These are phyloP conservation scores for Bacterosira constricta DNA, from an alignment of 108 stramenopile species.

Conservation along the genomic window DNA sequence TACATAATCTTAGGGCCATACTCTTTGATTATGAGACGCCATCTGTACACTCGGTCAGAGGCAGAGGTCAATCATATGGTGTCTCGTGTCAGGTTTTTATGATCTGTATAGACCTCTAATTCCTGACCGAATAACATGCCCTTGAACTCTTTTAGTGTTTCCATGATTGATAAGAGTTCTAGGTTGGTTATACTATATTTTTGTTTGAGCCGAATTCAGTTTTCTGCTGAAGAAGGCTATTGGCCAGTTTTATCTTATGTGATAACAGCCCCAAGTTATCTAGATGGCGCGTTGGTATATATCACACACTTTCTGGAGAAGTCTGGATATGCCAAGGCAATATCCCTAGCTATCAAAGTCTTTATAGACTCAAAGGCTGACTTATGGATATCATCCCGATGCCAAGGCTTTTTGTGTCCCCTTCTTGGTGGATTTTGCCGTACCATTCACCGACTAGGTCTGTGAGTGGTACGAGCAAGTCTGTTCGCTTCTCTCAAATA, in stretches of 20 bases:
- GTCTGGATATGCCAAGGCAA: too few species aligned
- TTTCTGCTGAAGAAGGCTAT: too few species aligned
- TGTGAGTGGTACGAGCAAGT: conserved; percentile 47
- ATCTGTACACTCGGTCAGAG: conserved; percentile 27
- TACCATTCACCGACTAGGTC: conserved; percentile 17
- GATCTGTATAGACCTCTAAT: conserved; percentile 16
- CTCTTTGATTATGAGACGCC: conserved; percentile 43
- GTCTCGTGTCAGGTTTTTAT: conserved; percentile 9
- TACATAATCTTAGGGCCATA: conserved; percentile 30
- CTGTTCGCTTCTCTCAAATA: too few species aligned
- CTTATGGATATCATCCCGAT: conserved; percentile 10
- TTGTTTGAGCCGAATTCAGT: conserved; percentile 35
- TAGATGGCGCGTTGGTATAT: too few species aligned
- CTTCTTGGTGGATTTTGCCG: conserved; percentile 9
- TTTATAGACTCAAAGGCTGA: too few species aligned
- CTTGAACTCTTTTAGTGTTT: conserved; percentile 51
- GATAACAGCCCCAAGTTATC: too few species aligned
- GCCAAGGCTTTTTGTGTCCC: background rate
- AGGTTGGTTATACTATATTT: conserved; percentile 41
- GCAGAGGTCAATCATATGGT: background rate
- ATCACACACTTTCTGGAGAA: too few species aligned
- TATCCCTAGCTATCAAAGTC: too few species aligned
- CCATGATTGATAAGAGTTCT: conserved; percentile 53
- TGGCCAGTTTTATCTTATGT: conserved; percentile 29
- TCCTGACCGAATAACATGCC: conserved; percentile 47